Base-by-base conservation (phyloP, 352 stramenopile species). In the Pythium aristosporum region DNA sequence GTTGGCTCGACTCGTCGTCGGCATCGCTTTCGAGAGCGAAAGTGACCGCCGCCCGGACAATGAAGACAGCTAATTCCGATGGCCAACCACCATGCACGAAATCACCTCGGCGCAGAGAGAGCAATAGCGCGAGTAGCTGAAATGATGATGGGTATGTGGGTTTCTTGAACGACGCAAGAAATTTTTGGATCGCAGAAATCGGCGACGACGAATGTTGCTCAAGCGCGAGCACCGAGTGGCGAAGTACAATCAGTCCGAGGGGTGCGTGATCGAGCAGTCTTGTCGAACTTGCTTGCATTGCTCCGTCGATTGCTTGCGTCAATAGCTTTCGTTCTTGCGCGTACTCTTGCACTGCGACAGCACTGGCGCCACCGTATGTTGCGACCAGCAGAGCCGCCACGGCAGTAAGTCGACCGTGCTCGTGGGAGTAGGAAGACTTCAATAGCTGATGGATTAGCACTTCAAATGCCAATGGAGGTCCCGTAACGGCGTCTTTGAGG, bases 211-310 rank as follows among this genome's bases (percentile, higher is more conserved):
- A 18, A 32, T 28, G 20, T 8, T 37, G 36, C 16, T 25, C 11
- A 7, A 16, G 15, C 41, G 5, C 43, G 4, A 47, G 12, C 5
- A 37, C 50, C 25, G n/a, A 23, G 41, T 65, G 58, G 3, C 58
- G 58, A 30, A 65, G 15, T 21, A 65, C 58, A 28, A 65, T 53
- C 18, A 65, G 36, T 18, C 48, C 48, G 2, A 65, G 37, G 8
- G 47, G 12, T 13, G 25, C 23, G 1, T 23, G n/a, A 5, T 37
- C 1, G 10, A 6, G n/a, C n/a, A 34, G n/a, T 13, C 1, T 43
- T 30, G 32, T 34, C n/a, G 32, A 10, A 16, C n/a, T 21, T 11
- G 9, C 10, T 16, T 23, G 11, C 47, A 65, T 53, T 25, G 32
- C 39, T 0, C 18, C 32, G 8, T 65, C 21, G 10, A 58, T 48